Evolutionary conservation across 495 filamentous ascomycete genomes (phyloP), one percentile per base, ranked within the genome.

Genomic region (Penicillium ochrochloron): DNA sequence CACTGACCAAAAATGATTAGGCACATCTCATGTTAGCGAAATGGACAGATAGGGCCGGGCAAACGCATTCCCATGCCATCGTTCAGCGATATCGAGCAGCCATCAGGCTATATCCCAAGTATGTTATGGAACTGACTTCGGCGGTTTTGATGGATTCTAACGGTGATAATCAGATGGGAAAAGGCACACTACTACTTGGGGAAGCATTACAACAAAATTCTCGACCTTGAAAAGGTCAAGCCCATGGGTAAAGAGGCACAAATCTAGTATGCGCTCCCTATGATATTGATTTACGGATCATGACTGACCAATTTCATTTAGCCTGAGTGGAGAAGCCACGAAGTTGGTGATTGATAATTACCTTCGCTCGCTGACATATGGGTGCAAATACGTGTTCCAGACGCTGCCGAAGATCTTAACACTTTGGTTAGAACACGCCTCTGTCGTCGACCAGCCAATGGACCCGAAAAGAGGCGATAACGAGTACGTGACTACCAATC

Each of bases 181-280:
- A 97, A 97, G 77, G 94, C 91, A 0, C 92, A 97, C 73, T 98
- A 97, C 75, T 96, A 97, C 76, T 84, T 99, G 19, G 95, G 95
- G 14, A 94, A 94, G 61, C 92, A 98, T 76, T 99, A 98, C 82
- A 96, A 97, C 73, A 99, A 97, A 72, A 84, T 98, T 17, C 82
- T 97, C 21, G 94, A 98, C 67, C 90, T 91, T 0, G 92, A 98
- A 71, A 94, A 91, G 72, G 81, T 83, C 10, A 85, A 97, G 48
- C 87, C 89, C 10, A 82, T 86, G 39, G 84, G 85, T 15, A 92
- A 86, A 68, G 86, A 88, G 70, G 83, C 81, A 29, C 73, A 81
- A 27, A 74, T 78, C 31, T 90, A 83, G 79, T 82, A 68, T 65
- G 78, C 65, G 34, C 14, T 31, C 35, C 35, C 15, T n/a, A 19